Evolutionary conservation across 2,329 filamentous ascomycete genomes (phyloP), one percentile per base, ranked within the genome.

Genomic region (Fusarium neocosmosporiellum): DNA sequence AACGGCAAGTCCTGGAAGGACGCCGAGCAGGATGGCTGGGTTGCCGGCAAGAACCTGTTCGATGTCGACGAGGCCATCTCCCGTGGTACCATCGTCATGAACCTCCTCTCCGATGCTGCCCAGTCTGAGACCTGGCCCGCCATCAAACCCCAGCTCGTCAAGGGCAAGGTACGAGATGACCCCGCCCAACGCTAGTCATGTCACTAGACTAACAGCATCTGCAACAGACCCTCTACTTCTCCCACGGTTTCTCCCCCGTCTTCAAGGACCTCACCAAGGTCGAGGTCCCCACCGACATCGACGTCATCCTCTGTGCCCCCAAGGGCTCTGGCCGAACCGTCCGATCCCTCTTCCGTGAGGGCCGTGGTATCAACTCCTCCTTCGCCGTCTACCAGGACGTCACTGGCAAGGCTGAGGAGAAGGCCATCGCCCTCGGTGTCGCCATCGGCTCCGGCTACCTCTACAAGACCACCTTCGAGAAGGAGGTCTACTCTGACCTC

Each of bases 211-310:
- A 71, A 81, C 72, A 59, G 27, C 53, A 48, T 66, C 41, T 57
- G 18, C 29, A 16, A 7, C 75, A 96, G 96, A 99, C 96, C 71
- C 94, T 99, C 79, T 99, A 99, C 93, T 99, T 99, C 91, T 98
- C 96, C 79, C 96, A 99, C 91, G 96, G 96, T 83, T 99, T 99
- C 94, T 98, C 96, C 74, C 96, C 96, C 83, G 95, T 99, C 86
- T 99, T 99, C 94, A 98, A 98, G 90, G 93, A 98, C 85, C 92
- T 96, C 83, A 99, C 96, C 90, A 97, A 98, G 87, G 96, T 99
- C 83, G 96, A 99, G 73, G 94, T 98, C 74, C 96, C 96, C 86
- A 90, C 85, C 77, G 93, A 98, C 87, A 93, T 99, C 83, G 96
- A 99, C 85, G 96, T 99, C 85, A 99, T 99, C 90, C 96, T 99